Conservation (phyloP, 768 basidiomycete species). For the Suillus luteus region DNA sequence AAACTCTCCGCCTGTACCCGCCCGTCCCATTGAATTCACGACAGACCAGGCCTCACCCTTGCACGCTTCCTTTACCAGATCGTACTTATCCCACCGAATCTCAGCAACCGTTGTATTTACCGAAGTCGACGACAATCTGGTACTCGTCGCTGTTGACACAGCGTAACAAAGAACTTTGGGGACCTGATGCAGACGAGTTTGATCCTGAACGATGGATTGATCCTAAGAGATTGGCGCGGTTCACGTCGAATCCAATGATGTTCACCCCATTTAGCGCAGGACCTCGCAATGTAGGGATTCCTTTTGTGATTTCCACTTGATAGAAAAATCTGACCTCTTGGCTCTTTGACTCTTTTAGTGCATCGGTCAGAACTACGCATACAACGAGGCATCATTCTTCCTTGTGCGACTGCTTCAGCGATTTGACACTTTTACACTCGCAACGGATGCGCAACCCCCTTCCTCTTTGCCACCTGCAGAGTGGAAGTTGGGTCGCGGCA, state of each 20-base stretch:
- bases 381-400: conserved; percentile 76
- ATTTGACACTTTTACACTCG: conserved; percentile 60
- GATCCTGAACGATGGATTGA: conserved; percentile 80
- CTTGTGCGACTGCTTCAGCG: conserved; percentile 67
- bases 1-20: conserved; percentile 76
- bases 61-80: conserved; percentile 55
- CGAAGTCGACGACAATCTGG: conserved; percentile 55
- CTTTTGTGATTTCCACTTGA: background rate
- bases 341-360: conserved; percentile 44
- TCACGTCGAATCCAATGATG: conserved; percentile 64
- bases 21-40: conserved; percentile 76
- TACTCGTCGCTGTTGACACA: conserved; percentile 67
- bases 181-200: conserved; percentile 73
- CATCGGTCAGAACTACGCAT: conserved; percentile 73
- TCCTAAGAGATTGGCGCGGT: conserved; percentile 48
- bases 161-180: conserved; percentile 70
- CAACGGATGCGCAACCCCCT: conserved; percentile 59
- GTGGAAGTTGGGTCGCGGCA: conserved; percentile 47
- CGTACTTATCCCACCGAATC: conserved; percentile 42
- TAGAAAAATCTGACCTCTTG: background rate
- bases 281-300: conserved; percentile 49
- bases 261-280: conserved; percentile 77
- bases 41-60: conserved; percentile 51
- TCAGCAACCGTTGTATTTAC: conserved; percentile 56
- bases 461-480: conserved; percentile 62